Evolutionary conservation across 805 yeast genomes (phyloP).

Genomic region (Myxozyma udenii): DNA sequence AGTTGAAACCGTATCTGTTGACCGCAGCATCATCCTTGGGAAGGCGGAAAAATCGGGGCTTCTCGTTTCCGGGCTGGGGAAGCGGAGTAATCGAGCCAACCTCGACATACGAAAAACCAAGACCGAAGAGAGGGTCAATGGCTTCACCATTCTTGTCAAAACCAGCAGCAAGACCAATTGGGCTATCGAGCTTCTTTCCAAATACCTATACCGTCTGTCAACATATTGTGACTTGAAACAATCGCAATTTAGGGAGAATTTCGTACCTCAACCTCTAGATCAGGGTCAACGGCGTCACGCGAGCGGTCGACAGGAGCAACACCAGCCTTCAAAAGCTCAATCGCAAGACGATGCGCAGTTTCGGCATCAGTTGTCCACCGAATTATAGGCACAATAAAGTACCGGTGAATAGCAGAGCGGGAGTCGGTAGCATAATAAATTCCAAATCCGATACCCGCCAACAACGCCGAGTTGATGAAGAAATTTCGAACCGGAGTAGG

Average conservation of each 20-base stretch:
- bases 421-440: conserved; percentile 65
- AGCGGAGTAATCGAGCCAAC: conserved; percentile 89
- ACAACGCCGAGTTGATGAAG: conserved; percentile 17
- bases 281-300: conserved; percentile 50
- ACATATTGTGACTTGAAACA: neutral
- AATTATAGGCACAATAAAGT: conserved; percentile 71
- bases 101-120: conserved; percentile 88
- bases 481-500: conserved; percentile 27
- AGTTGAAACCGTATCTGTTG: conserved; percentile 92
- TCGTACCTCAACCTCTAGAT: conserved; percentile 47
- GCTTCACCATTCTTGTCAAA: conserved; percentile 92
- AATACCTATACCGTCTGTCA: conserved; percentile 47
- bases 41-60: conserved; percentile 84
- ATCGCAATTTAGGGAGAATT: neutral
- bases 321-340: conserved; percentile 65
- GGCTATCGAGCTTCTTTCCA: conserved; percentile 62
- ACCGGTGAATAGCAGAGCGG: conserved; percentile 78
- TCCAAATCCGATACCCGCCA: conserved; percentile 39
- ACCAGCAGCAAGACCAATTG: conserved; percentile 94
- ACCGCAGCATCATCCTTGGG: conserved; percentile 85
- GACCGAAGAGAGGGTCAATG: conserved; percentile 69
- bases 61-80: conserved; percentile 94
- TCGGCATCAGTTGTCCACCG: conserved; percentile 77
- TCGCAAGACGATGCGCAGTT: conserved; percentile 74
- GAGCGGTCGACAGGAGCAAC: conserved; percentile 51